Evolutionary conservation across 179 eudicot species (phyloP).

Genomic region (Drosera spatulata): DNA sequence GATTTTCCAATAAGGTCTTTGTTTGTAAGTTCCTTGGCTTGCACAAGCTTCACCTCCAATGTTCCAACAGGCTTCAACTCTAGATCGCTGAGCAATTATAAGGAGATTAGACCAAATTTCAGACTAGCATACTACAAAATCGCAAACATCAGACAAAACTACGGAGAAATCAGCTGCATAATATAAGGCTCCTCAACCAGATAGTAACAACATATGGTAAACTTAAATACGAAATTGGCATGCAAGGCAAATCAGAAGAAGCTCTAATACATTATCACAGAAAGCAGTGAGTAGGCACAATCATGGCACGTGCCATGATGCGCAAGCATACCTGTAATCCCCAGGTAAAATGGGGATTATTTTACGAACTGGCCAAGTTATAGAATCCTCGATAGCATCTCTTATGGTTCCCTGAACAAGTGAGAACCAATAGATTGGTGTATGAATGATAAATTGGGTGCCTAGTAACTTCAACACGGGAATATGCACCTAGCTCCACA

Average conservation of each 20-base stretch:
- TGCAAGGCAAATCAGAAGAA: neutral
- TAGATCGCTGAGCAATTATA: constrained; percentile 43
- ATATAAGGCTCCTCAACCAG: neutral
- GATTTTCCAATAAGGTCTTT: constrained; percentile 93
- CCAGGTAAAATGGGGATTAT: constrained; percentile 81
- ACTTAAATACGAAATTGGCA: neutral
- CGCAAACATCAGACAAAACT: neutral
- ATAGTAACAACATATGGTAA: neutral
- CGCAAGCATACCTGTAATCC: constrained; percentile 53
- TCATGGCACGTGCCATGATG: neutral
- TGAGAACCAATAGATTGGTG: neutral
- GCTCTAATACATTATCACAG: neutral
- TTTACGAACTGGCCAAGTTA: constrained; percentile 85
- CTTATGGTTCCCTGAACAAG: constrained; percentile 53
- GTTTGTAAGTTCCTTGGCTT: constrained; percentile 79
- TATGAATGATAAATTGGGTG: neutral
- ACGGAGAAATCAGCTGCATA: neutral
- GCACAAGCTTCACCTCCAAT: constrained; percentile 90
- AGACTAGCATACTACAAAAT: neutral
- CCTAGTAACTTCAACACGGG: no score
- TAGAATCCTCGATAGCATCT: constrained; percentile 89
- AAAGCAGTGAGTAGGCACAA: no score
- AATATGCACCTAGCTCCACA: no score
- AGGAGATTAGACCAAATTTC: neutral
- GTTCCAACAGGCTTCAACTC: constrained; percentile 89